Base-by-base conservation (phyloP, 2,329 filamentous ascomycete species). In the Colletotrichum chrysophilum region DNA sequence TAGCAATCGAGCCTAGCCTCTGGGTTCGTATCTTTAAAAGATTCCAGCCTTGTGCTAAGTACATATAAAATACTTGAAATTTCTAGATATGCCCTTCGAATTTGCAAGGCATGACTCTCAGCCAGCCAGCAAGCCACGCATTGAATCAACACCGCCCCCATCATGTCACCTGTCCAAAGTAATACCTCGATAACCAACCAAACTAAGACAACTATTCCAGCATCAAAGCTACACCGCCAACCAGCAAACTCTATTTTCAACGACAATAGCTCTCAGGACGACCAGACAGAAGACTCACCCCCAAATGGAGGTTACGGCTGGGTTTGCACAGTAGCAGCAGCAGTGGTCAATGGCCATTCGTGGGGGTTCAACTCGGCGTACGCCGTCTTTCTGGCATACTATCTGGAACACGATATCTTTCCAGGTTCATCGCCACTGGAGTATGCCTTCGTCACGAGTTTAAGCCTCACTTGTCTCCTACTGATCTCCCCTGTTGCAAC, bases 11-110 rank as follows among this genome's bases (percentile, higher is more conserved):
- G 38, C 38, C 38, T n/a, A n/a, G 38, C 38, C 18, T 12, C 38
- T 48, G 38, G 38, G 2, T 48, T 3, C 18, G 38, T 6, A 7
- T 12, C 38, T n/a, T n/a, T 12, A 7, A 48, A n/a, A n/a, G 18
- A n/a, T n/a, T n/a, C 38, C 3, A n/a, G 5, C 12, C 18, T n/a
- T 12, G 18, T n/a, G 38, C 18, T 6, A 3, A n/a, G 18, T 48
- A 12, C 9, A 48, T 12, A 1, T 4, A n/a, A 48, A 10, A n/a
- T n/a, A n/a, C 1, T 3, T 3, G 38, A 2, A 4, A 2, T 48
- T 48, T 12, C 38, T 12, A 18, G 16, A n/a, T 18, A n/a, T 48
- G 38, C 9, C 38, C 9, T 48, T n/a, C 36, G 36, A 18, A 12
- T 0, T 12, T 48, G 38, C 5, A 48, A 48, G 38, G 38, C 9